Evolutionary conservation across 495 filamentous ascomycete species (phyloP).

Genomic region (Penicillium coprophilum): DNA sequence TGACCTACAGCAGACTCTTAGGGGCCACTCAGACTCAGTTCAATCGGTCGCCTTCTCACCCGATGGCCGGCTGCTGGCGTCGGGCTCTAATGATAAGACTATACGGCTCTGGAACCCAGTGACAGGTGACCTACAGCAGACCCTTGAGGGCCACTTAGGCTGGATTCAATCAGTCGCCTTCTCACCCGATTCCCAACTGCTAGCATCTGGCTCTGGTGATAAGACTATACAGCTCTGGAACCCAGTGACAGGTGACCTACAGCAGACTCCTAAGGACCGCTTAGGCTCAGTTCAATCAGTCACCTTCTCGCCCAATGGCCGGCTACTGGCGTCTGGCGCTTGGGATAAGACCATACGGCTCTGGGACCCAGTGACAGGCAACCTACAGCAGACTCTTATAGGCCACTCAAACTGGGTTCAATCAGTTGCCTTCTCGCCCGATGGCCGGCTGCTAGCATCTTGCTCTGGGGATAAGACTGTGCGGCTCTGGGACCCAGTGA

Average conservation of each 20-base stretch:
- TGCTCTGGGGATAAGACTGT: constrained; percentile 9
- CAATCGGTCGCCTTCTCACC: constrained; percentile 15
- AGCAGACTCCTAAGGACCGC: too few species aligned
- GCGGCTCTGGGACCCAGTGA: constrained; percentile 16
- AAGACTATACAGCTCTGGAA: constrained; percentile 13
- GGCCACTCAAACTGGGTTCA: constrained; percentile 23
- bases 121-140: constrained; percentile 1
- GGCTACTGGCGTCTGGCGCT: too few species aligned
- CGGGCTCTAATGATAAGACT: background rate
- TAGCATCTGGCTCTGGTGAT: background rate
- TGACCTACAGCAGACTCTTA: constrained; percentile 11
- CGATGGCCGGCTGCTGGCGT: background rate
- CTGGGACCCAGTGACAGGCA: constrained; percentile 25
- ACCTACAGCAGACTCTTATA: background rate
- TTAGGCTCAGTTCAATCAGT: too few species aligned
- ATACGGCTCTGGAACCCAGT: constrained; percentile 28
- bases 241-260: constrained; percentile 2
- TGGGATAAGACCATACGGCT: constrained; percentile 22
- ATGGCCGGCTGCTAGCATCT: constrained; percentile 25
- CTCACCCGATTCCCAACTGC: background rate
- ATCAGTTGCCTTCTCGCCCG: constrained; percentile 29
- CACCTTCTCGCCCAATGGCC: too few species aligned
- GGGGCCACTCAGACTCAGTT: constrained; percentile 20
- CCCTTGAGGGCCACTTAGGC: constrained; percentile 23
- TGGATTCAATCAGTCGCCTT: constrained; percentile 18